phyloP scores from a whole-genome alignment of 495 filamentous ascomycete species.

The Daldinia grandis region DNA sequence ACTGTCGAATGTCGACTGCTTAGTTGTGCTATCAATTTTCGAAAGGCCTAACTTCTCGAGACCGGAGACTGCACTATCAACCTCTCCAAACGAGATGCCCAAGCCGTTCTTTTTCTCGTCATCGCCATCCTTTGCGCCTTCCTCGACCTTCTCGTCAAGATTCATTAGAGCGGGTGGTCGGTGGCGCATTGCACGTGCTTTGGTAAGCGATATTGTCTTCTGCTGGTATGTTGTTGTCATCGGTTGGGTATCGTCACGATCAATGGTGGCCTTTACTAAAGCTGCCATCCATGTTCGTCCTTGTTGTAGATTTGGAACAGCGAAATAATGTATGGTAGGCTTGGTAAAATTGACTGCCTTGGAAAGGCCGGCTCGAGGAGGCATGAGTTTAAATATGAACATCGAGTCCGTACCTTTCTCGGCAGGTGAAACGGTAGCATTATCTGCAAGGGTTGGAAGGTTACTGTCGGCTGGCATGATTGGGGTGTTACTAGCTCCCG shows the following conservation, averaged over 20 bases:
- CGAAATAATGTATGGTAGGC: constrained; percentile 96
- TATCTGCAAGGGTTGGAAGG: constrained; percentile 62
- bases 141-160: constrained; percentile 64
- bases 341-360: constrained; percentile 97
- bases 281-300: constrained; percentile 98
- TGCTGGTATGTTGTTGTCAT: constrained; percentile 93
- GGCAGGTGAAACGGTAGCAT: constrained; percentile 51
- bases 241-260: constrained; percentile 80
- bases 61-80: constrained; percentile 60
- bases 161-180: constrained; percentile 88
- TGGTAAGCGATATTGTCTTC: constrained; percentile 87
- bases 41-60: constrained; percentile 56
- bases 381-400: constrained; percentile 99
- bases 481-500: constrained; percentile 80
- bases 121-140: constrained; percentile 35
- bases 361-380: constrained; percentile 85
- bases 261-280: constrained; percentile 98
- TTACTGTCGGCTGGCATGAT: constrained; percentile 73
- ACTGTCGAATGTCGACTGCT: constrained; percentile 45
- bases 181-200: constrained; percentile 82
- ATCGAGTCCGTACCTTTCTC: constrained; percentile 64
- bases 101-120: constrained; percentile 52
- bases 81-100: constrained; percentile 59
- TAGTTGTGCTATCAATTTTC: constrained; percentile 48
- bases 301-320: constrained; percentile 86